Evolutionary conservation across 2,329 filamentous ascomycete genomes (phyloP).

Genomic region (Colletotrichum plurivorum): DNA sequence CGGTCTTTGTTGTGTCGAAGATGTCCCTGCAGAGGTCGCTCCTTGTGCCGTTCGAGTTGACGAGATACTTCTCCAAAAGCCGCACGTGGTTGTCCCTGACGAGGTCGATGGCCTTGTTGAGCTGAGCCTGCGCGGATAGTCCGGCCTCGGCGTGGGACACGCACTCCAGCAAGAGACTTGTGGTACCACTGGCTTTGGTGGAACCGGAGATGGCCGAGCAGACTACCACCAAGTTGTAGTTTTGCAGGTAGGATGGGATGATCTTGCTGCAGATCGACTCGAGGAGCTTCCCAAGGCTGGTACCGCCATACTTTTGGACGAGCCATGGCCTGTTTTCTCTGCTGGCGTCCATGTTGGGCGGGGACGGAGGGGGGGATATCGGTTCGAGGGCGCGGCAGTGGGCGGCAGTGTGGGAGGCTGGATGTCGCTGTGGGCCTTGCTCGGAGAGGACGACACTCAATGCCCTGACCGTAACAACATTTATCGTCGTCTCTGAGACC

Average conservation of each 20-base stretch:
- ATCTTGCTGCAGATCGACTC: slow-evolving; percentile 65
- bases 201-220: slow-evolving; percentile 95
- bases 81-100: slow-evolving; percentile 25
- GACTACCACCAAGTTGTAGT: slow-evolving; percentile 88
- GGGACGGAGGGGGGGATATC: neutral
- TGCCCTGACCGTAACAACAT: slow-evolving; percentile 12
- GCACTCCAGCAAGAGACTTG: slow-evolving; percentile 77
- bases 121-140: slow-evolving; percentile 55
- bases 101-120: slow-evolving; percentile 33
- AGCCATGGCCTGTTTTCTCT: slow-evolving; percentile 74
- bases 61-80: slow-evolving; percentile 57
- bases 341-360: slow-evolving; percentile 44
- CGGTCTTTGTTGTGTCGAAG: slow-evolving; percentile 75
- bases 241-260: slow-evolving; percentile 43
- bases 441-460: slow-evolving; percentile 1
- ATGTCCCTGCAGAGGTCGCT: slow-evolving; percentile 88
- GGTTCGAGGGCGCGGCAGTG: neutral
- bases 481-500: slow-evolving; percentile 4
- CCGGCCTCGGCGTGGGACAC: slow-evolving; percentile 42
- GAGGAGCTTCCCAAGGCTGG: slow-evolving; percentile 94
- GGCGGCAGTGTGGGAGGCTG: neutral
- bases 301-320: slow-evolving; percentile 95
- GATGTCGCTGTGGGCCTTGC: slow-evolving; percentile 9
- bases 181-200: slow-evolving; percentile 94
- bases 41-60: slow-evolving; percentile 81